phyloP scores from a whole-genome alignment of 129 eudicot genomes.

The Daucus carota region DNA sequence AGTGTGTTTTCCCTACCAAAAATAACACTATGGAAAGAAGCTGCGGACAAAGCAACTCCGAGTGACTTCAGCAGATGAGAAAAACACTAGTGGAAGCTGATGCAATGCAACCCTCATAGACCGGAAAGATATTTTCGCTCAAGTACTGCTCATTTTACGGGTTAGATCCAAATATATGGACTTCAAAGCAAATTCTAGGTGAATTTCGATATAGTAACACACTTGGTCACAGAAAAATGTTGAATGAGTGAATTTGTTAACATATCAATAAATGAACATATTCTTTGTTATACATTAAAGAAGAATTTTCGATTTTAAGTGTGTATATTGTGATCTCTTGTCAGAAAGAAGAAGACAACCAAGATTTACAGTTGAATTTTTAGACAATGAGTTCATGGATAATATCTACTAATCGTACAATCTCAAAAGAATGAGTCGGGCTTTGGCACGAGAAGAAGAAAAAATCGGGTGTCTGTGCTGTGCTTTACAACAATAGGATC shows the following conservation, averaged over 20 bases:
- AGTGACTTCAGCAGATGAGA: neutral
- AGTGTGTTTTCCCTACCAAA: conserved; percentile 5
- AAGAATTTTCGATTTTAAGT: neutral
- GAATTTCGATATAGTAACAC: neutral
- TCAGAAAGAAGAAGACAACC: no score
- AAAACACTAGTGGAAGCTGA: neutral
- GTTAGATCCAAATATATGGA: neutral
- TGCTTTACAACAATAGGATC: no score
- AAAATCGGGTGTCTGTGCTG: no score
- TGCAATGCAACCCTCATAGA: neutral
- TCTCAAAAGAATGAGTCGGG: no score
- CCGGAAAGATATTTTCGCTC: neutral
- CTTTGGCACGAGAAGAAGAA: no score
- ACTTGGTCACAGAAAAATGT: neutral
- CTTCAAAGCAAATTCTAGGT: neutral
- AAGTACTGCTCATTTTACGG: neutral
- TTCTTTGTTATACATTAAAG: neutral
- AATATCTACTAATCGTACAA: no score
- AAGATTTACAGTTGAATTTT: no score
- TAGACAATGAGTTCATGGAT: no score
- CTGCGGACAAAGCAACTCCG: neutral
- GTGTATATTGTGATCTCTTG: neutral
- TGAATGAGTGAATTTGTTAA: neutral
- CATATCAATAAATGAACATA: neutral
- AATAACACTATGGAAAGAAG: neutral